These are phyloP conservation scores for Aquanectria penicillioides DNA, from an alignment of 2,329 filamentous ascomycete genomes.

Conservation along the genomic window DNA sequence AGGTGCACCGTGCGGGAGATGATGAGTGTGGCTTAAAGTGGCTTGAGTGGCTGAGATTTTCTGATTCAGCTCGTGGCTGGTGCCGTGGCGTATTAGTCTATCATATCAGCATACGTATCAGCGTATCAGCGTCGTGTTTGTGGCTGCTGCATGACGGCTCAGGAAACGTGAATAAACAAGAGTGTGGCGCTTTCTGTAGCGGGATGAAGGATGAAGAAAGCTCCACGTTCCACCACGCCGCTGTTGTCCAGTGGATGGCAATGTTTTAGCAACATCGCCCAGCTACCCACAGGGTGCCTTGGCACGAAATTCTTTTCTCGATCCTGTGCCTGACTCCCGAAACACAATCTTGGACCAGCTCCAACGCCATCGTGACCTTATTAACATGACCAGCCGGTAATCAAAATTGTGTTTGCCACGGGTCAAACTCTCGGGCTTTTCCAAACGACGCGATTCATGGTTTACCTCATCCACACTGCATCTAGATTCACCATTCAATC, in stretches of 20 bases:
- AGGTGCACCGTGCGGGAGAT: slow-evolving; percentile 14
- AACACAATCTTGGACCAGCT: neutral
- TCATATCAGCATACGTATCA: too few relatives aligned
- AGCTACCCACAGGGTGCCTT: too few relatives aligned
- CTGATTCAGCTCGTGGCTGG: neutral
- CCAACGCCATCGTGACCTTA: too few relatives aligned
- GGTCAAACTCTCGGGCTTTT: too few relatives aligned
- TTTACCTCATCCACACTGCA: too few relatives aligned
- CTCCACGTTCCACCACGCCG: slow-evolving; percentile 11
- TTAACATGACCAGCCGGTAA: too few relatives aligned
- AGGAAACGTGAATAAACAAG: neutral
- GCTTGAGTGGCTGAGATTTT: slow-evolving; percentile 14
- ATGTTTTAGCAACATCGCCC: slow-evolving; percentile 25
- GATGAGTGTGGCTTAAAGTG: slow-evolving; percentile 10
- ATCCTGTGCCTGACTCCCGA: neutral
- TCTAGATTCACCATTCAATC: neutral
- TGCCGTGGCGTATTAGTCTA: too few relatives aligned
- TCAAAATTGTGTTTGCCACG: too few relatives aligned
- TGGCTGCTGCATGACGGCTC: too few relatives aligned
- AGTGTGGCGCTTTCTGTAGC: neutral
- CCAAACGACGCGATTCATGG: too few relatives aligned
- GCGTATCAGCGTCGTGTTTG: too few relatives aligned
- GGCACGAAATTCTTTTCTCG: slow-evolving; percentile 4
- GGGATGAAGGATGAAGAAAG: neutral
- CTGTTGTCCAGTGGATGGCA: slow-evolving; percentile 32